phyloP scores from a whole-genome alignment of 176 grass and related monocot genomes.

The Triticum turgidum region DNA sequence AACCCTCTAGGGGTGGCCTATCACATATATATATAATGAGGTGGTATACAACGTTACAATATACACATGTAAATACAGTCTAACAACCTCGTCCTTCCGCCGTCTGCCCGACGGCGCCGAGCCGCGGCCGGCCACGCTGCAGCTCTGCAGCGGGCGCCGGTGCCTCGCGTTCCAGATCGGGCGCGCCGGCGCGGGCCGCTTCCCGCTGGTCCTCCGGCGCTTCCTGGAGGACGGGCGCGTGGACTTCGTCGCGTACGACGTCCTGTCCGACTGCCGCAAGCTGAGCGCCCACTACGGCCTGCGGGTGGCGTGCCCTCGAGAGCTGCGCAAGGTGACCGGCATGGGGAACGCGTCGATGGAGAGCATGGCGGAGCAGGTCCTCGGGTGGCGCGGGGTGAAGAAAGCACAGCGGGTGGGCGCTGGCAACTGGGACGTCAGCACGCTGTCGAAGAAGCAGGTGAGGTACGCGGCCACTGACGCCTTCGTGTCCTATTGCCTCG shows the following conservation, averaged over 20 bases:
- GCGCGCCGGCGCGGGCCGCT: neutral
- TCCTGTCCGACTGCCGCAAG: slow-evolving; percentile 11
- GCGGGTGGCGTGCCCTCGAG: neutral
- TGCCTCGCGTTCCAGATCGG: slow-evolving; percentile 10
- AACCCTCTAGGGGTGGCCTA: too few relatives aligned
- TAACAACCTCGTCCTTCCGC: neutral
- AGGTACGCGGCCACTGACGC: neutral
- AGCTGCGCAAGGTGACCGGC: neutral
- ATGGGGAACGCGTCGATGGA: slow-evolving; percentile 35
- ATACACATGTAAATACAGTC: too few relatives aligned
- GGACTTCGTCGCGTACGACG: slow-evolving; percentile 10
- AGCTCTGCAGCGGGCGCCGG: neutral
- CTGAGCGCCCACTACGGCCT: slow-evolving; percentile 31
- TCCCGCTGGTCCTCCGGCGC: neutral
- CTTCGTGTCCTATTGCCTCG: neutral
- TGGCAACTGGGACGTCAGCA: slow-evolving; percentile 10
- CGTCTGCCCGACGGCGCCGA: too few relatives aligned
- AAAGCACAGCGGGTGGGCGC: neutral
- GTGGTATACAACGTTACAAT: too few relatives aligned
- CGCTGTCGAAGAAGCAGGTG: neutral
- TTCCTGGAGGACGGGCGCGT: slow-evolving; percentile 16
- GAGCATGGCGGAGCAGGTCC: slow-evolving; percentile 22
- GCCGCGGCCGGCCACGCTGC: neutral
- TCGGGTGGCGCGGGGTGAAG: neutral
- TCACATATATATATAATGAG: too few relatives aligned